phyloP scores from a whole-genome alignment of 2,329 filamentous ascomycete species.

The Colletotrichum sp. region DNA sequence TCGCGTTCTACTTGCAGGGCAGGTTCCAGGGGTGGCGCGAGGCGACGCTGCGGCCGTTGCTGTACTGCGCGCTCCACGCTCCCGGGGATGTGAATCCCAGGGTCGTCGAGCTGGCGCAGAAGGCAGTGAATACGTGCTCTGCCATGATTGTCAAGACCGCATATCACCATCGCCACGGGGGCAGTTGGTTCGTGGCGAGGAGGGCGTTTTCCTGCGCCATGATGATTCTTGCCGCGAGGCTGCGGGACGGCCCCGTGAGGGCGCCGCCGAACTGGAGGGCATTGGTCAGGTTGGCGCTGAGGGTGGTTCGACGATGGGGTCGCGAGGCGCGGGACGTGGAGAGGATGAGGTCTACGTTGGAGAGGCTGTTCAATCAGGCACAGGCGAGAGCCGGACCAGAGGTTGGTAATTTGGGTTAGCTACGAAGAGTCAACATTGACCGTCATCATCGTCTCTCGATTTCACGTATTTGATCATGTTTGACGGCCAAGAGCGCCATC shows the following conservation, averaged over 20 bases:
- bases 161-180: slow-evolving; percentile 18
- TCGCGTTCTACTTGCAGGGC: slow-evolving; percentile 16
- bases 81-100: background rate
- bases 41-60: slow-evolving; percentile 16
- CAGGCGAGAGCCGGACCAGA: background rate
- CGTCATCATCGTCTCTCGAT: background rate
- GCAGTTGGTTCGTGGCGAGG: slow-evolving; percentile 18
- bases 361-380: background rate
- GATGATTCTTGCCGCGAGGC: slow-evolving; percentile 8
- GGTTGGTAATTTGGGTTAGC: background rate
- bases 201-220: background rate
- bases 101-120: slow-evolving; percentile 11
- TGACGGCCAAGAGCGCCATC: background rate
- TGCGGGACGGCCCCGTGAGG: background rate
- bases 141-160: background rate
- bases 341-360: background rate
- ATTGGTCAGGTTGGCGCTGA: background rate
- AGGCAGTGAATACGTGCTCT: slow-evolving; percentile 8
- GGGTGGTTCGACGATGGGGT: background rate
- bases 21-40: slow-evolving; percentile 20
- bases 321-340: background rate
- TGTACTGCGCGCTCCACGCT: slow-evolving; percentile 19
- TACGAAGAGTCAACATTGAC: background rate
- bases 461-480: background rate
- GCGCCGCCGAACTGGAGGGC: background rate